phyloP scores from a whole-genome alignment of 768 basidiomycete species.

The Cantharellus cinnabarinus region DNA sequence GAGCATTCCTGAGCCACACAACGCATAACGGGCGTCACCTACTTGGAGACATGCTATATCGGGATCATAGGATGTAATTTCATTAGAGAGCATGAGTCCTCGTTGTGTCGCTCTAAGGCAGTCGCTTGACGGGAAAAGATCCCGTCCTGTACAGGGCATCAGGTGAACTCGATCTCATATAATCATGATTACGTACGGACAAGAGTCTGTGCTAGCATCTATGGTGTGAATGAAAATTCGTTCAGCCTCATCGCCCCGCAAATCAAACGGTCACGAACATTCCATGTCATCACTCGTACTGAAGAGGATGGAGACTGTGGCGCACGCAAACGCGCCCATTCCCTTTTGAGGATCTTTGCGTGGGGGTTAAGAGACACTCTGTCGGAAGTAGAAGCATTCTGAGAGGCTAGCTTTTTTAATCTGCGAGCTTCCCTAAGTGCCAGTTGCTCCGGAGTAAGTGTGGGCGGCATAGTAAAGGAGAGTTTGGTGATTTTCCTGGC shows the following conservation, averaged over 20 bases:
- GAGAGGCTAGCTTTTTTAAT: not conserved
- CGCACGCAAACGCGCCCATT: slow-evolving; percentile 19
- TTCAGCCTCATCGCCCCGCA: no score
- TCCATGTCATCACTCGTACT: slow-evolving; percentile 59
- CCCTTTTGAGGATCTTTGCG: slow-evolving; percentile 14
- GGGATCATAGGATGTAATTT: slow-evolving; percentile 50
- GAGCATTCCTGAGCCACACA: not conserved
- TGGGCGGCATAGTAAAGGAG: not conserved
- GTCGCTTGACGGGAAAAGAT: slow-evolving; percentile 43
- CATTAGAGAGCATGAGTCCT: slow-evolving; percentile 53
- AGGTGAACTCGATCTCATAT: not conserved
- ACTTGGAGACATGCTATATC: slow-evolving; percentile 83
- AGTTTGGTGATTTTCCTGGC: no score
- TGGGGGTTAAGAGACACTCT: not conserved
- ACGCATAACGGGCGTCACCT: slow-evolving; percentile 8
- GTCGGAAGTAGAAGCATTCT: not conserved
- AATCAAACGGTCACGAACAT: slow-evolving; percentile 24
- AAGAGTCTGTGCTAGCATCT: slow-evolving; percentile 22
- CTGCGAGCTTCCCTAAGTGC: not conserved
- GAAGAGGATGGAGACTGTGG: slow-evolving; percentile 3
- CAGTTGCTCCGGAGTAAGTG: not conserved
- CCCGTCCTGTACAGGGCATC: slow-evolving; percentile 31
- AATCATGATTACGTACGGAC: slow-evolving; percentile 36
- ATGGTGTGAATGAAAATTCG: not conserved
- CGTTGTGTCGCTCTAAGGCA: slow-evolving; percentile 60